Evolutionary conservation across 108 stramenopile species (phyloP), one percentile per base, ranked within the genome.

Genomic region (Schizochytrium sp.): DNA sequence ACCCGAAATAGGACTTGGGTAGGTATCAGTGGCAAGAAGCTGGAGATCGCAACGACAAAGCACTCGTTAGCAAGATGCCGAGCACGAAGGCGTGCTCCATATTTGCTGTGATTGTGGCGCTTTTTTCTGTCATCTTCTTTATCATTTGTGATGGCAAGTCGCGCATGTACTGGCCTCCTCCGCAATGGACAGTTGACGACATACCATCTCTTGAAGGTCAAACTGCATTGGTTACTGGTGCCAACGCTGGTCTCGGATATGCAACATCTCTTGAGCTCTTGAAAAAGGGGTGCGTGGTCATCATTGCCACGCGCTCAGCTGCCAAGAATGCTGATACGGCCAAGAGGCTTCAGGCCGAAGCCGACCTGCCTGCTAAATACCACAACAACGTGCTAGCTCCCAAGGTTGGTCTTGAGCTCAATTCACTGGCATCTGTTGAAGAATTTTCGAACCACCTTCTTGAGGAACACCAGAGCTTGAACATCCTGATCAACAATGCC

Each of bases 401-500:
- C 53, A 83, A 55, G 50, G 76, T 42, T 53, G 76, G 28, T 47
- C 76, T 83, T 13, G 76, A 83, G 76, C 76, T 83, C 2, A 38
- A n/a, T 13, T 83, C 76, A 53, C 53, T 83, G 0, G 76, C 49
- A 5, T 83, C 76, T 1, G 53, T 83, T 8, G 76, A 46, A 7
- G n/a, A 83, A 55, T 83, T 55, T 42, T 47, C 76, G 10, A 53
- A 49, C 50, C 15, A 83, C 50, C n/a, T 83, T 53, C 49, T 55
- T n/a, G 3, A 83, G 76, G 55, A 47, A 0, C 28, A 83, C 50
- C 38, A 17, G 8, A 28, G 55, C 5, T 53, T 83, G 50, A 38
- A 83, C 53, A 83, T 83, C n/a, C 76, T 83, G 38, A 55, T 83
- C 53, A 17, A 55, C 50, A 83, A 83, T 42, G 76, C 59, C 59